Evolutionary conservation across 257 asterid species (phyloP).

Genomic region (Euphrasia confusa): DNA sequence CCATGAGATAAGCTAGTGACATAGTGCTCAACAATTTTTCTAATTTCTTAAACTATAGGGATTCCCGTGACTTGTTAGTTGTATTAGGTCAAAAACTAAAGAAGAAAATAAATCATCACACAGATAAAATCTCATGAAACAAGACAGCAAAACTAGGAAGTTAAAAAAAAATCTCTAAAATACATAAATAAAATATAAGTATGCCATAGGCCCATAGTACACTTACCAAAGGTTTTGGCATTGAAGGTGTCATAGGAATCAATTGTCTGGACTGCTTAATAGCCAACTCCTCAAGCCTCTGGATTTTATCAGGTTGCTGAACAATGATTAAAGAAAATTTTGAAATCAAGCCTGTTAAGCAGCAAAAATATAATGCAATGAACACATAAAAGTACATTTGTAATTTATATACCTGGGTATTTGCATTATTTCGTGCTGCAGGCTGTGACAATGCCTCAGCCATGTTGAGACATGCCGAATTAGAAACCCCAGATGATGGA

Average conservation of each 20-base stretch:
- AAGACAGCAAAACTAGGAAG: conserved; percentile 3
- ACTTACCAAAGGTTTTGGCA: conserved; percentile 57
- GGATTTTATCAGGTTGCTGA: conserved; percentile 55
- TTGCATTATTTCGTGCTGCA: conserved; percentile 30
- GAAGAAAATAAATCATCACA: not conserved
- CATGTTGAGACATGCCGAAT: conserved; percentile 52
- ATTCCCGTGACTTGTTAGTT: not conserved
- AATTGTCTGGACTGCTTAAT: conserved; percentile 65
- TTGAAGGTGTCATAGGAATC: conserved; percentile 55
- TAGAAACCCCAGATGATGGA: conserved; percentile 28
- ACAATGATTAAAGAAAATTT: not conserved
- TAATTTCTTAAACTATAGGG: not conserved
- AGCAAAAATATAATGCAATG: not conserved
- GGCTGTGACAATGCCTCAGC: conserved; percentile 71
- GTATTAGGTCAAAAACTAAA: conserved; percentile 12
- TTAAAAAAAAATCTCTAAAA: not conserved
- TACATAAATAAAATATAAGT: not conserved
- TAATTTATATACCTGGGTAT: conserved; percentile 35
- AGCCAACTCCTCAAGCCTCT: conserved; percentile 68
- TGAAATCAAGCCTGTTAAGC: conserved; percentile 13
- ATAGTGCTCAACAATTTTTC: conserved; percentile 4
- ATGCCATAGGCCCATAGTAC: conserved; percentile 4
- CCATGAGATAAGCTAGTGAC: not conserved
- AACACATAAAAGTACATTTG: not conserved
- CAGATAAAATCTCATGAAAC: conserved; percentile 9